These are phyloP conservation scores for Trichothecium roseum DNA, from an alignment of 2,329 filamentous ascomycete species.

Conservation along the genomic window DNA sequence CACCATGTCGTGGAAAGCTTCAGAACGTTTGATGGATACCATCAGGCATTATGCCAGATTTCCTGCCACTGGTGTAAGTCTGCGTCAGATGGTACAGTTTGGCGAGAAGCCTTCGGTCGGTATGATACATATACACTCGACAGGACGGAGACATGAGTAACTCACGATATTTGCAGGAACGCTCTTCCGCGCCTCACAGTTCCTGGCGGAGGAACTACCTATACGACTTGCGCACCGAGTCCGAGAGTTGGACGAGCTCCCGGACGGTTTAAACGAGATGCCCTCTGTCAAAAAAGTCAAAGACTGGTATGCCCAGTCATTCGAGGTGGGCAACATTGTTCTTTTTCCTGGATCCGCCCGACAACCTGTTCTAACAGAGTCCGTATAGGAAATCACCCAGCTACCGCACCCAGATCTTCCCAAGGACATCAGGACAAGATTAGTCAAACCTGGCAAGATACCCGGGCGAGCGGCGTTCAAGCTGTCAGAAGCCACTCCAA, in stretches of 20 bases:
- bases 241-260: constrained; percentile 82
- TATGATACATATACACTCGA: constrained; percentile 32
- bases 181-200: constrained; percentile 93
- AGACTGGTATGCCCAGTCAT: constrained; percentile 99
- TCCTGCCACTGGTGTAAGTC: constrained; percentile 88
- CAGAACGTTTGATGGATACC: constrained; percentile 85
- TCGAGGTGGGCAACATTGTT: constrained; percentile 59
- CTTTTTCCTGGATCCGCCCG: constrained; percentile 3
- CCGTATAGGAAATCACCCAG: constrained; percentile 75
- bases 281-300: constrained; percentile 89
- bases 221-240: constrained; percentile 95
- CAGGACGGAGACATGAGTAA: not conserved
- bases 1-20: constrained; percentile 86
- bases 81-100: constrained; percentile 99
- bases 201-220: constrained; percentile 94
- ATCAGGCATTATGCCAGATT: constrained; percentile 97
- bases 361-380: not conserved
- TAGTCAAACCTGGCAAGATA: constrained; percentile 56
- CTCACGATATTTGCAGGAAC: constrained; percentile 52
- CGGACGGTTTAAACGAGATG: constrained; percentile 96
- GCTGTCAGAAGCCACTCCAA: constrained; percentile 74
- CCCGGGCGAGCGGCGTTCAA: constrained; percentile 51
- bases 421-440: constrained; percentile 64
- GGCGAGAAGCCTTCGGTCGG: constrained; percentile 86
- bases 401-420: constrained; percentile 69